These are phyloP conservation scores for Dothistroma septosporum DNA, from an alignment of 2,329 filamentous ascomycete species.

Conservation along the genomic window DNA sequence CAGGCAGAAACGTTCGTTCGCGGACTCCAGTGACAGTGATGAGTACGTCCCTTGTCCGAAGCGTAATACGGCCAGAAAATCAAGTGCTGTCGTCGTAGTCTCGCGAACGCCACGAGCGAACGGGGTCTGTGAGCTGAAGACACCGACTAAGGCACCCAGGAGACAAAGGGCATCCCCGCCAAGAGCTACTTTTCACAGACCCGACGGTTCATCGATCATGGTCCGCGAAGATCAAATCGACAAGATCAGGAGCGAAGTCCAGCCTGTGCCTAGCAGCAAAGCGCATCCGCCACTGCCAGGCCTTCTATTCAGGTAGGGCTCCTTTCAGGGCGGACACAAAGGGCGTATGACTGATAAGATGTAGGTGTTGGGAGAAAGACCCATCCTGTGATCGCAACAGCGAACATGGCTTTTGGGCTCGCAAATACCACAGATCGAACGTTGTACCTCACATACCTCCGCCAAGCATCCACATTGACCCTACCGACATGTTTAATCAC, in stretches of 20 bases:
- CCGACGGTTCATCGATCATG: no score
- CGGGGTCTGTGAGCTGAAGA: neutral
- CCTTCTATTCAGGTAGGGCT: conserved; percentile 7
- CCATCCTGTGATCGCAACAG: conserved; percentile 7
- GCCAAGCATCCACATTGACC: neutral
- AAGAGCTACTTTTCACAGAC: no score
- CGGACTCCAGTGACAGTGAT: neutral
- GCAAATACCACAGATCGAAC: conserved; percentile 9
- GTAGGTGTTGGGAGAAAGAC: conserved; percentile 10
- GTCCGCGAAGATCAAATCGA: neutral
- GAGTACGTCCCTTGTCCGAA: neutral
- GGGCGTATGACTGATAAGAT: neutral
- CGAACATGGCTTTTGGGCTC: conserved; percentile 5
- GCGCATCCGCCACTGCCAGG: conserved; percentile 9
- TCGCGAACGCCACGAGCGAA: neutral
- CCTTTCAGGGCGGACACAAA: neutral
- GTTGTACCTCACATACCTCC: conserved; percentile 1
- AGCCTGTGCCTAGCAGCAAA: neutral
- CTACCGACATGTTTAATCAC: conserved; percentile 1
- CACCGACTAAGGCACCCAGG: neutral
- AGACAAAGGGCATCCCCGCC: neutral
- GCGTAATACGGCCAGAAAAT: neutral
- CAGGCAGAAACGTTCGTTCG: neutral
- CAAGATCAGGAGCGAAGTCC: neutral
- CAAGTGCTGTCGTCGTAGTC: neutral